Percentiles rank a stretch among this genome's conserved stretches.
These are phyloP conservation scores for Penicillium vulpinum DNA, from an alignment of 2,329 filamentous ascomycete genomes.

Conservation along the genomic window DNA sequence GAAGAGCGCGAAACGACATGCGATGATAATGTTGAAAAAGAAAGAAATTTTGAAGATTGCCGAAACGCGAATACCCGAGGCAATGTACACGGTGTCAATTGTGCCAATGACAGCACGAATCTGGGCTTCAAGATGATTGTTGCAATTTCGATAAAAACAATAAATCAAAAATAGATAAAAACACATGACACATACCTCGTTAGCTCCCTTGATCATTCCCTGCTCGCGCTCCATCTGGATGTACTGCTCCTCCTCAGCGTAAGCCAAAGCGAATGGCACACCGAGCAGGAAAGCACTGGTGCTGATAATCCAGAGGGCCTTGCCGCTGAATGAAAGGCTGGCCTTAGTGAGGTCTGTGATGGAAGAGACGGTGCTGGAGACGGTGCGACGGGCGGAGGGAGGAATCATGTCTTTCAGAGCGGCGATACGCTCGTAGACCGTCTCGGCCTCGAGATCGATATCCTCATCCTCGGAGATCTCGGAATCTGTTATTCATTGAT, in stretches of 20 bases:
- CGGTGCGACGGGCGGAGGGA: conserved; percentile 67
- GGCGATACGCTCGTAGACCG: conserved; percentile 66
- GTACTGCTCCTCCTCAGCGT: conserved; percentile 94
- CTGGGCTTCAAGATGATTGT: neutral
- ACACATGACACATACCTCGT: conserved; percentile 60
- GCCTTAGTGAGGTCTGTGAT: conserved; percentile 47
- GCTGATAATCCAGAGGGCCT: conserved; percentile 85
- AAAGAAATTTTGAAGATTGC: neutral
- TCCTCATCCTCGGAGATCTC: conserved; percentile 81
- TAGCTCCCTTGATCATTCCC: conserved; percentile 89
- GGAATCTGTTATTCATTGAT: conserved; percentile 58
- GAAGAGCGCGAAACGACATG: neutral
- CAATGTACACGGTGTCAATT: conserved; percentile 2
- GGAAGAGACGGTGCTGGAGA: conserved; percentile 58
- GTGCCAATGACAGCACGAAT: neutral
- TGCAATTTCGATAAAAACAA: neutral
- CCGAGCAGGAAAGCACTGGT: conserved; percentile 86
- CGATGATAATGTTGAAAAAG: neutral
- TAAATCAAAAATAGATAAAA: neutral
- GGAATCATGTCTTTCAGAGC: conserved; percentile 76
- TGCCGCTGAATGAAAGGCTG: conserved; percentile 68
- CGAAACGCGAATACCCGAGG: conserved; percentile 2
- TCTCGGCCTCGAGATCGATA: conserved; percentile 58
- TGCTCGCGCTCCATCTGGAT: conserved; percentile 97
- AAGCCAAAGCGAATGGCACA: conserved; percentile 89